Conservation (phyloP, 2,329 filamentous ascomycete species). For the Diplodia sapinea region DNA sequence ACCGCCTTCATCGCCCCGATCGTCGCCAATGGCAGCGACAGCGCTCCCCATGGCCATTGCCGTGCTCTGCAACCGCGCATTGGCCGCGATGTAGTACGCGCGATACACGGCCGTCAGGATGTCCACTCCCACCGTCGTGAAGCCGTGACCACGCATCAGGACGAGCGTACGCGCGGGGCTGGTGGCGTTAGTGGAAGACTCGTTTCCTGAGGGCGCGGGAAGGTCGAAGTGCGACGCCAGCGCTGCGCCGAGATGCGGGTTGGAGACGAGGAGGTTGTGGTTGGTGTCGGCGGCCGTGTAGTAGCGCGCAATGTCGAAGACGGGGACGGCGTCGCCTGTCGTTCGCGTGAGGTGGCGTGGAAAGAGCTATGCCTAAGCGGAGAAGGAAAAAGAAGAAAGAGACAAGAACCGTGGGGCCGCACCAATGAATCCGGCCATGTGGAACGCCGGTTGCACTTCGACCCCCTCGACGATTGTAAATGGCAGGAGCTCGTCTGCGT, state of each 20-base stretch:
- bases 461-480: conserved; percentile 49
- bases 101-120: conserved; percentile 55
- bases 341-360: background rate
- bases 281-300: conserved; percentile 40
- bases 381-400: background rate
- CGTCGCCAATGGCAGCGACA: background rate
- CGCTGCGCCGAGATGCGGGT: conserved; percentile 42
- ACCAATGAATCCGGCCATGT: conserved; percentile 55
- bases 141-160: conserved; percentile 54
- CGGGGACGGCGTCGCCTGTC: conserved; percentile 43
- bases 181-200: conserved; percentile 39
- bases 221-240: conserved; percentile 43
- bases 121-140: conserved; percentile 49
- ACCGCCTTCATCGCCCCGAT: background rate
- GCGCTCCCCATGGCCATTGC: conserved; percentile 41
- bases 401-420: conserved; percentile 2
- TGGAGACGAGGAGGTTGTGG: conserved; percentile 46
- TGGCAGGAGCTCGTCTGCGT: conserved; percentile 50
- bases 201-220: background rate
- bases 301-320: conserved; percentile 44
- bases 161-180: conserved; percentile 47
- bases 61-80: conserved; percentile 50
- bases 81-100: conserved; percentile 51
- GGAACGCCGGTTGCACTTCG: conserved; percentile 46
- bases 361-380: background rate